phyloP scores from a whole-genome alignment of 1,139 yeast species.

The Blastobotrys arbuscula region DNA sequence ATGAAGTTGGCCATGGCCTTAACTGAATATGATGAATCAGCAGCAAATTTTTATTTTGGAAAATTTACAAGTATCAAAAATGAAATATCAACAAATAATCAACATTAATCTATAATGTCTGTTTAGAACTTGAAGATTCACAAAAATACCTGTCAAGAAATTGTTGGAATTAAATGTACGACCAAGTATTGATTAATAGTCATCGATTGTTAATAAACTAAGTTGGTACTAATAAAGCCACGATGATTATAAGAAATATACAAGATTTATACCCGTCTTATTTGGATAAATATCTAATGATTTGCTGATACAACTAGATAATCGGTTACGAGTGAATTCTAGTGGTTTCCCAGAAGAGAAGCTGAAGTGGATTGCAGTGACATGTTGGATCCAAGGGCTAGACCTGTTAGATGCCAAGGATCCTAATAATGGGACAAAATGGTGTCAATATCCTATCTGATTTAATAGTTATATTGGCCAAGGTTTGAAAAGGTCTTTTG shows the following conservation, averaged over 20 bases:
- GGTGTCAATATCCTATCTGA: constrained; percentile 2
- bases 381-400: constrained; percentile 7
- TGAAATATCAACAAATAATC: neutral
- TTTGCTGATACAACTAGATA: neutral
- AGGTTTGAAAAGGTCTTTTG: neutral
- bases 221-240: neutral
- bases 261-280: neutral
- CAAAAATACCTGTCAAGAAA: neutral
- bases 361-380: constrained; percentile 1
- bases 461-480: neutral
- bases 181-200: constrained; percentile 1
- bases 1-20: constrained; percentile 1
- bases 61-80: neutral
- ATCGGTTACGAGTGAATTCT: neutral
- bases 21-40: neutral
- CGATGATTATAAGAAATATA: neutral
- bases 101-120: neutral
- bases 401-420: neutral
- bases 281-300: constrained; percentile 1
- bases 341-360: neutral
- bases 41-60: neutral
- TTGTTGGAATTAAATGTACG: constrained; percentile 1
- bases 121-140: neutral
- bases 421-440: neutral
- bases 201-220: neutral